Conservation (phyloP, 2,329 filamentous ascomycete species). For the Aureobasidium sp. region DNA sequence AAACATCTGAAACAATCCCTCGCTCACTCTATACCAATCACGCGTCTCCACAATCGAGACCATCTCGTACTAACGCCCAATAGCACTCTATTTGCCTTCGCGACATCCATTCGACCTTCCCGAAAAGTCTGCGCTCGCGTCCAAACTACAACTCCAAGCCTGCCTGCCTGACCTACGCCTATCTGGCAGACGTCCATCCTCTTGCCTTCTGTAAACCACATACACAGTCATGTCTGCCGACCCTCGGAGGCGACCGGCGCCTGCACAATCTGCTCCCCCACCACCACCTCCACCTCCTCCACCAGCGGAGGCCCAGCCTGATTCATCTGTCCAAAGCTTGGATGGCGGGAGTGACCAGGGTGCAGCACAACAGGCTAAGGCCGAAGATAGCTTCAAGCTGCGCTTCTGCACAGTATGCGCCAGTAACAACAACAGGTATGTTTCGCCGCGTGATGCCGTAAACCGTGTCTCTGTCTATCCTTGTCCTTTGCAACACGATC, state of each 20-base stretch:
- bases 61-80: background rate
- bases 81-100: background rate
- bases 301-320: conserved; percentile 28
- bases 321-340: conserved; percentile 18
- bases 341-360: conserved; percentile 29
- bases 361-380: conserved; percentile 12
- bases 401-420: conserved; percentile 99
- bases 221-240: conserved; percentile 30
- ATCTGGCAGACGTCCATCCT: background rate
- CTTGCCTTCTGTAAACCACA: background rate
- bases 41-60: background rate
- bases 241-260: conserved; percentile 35
- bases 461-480: background rate
- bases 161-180: background rate
- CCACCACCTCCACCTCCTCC: conserved; percentile 44
- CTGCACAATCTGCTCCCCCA: conserved; percentile 27
- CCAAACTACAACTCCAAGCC: background rate
- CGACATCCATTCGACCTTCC: background rate
- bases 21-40: background rate
- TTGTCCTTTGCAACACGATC: background rate
- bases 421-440: conserved; percentile 90
- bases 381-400: conserved; percentile 66
- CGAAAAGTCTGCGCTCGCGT: background rate
- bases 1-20: conserved; percentile 11
- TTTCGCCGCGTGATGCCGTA: conserved; percentile 4